phyloP scores from a whole-genome alignment of 768 basidiomycete species.

The Lentinula sp. region DNA sequence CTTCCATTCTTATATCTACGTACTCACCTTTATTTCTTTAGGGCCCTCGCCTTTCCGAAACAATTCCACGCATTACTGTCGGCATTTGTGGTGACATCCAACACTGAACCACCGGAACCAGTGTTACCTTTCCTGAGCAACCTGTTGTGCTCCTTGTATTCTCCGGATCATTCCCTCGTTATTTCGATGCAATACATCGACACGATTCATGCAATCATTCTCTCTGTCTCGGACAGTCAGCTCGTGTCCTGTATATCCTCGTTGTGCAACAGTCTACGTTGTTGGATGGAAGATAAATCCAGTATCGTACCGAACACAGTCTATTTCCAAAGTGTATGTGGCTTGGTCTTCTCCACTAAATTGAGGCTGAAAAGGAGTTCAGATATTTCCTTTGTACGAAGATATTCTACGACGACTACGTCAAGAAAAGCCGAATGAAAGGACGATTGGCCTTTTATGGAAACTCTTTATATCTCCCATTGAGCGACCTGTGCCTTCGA shows the following conservation, averaged over 20 bases:
- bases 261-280: constrained; percentile 16
- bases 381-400: constrained; percentile 18
- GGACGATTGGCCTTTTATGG: constrained; percentile 17
- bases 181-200: constrained; percentile 22
- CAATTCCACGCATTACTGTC: constrained; percentile 17
- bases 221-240: neutral
- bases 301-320: constrained; percentile 24
- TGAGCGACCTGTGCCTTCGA: constrained; percentile 27
- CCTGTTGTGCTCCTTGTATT: constrained; percentile 28
- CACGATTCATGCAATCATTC: constrained; percentile 24
- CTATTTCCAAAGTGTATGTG: constrained; percentile 31
- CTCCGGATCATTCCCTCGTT: constrained; percentile 20
- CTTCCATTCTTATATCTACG: neutral
- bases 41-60: constrained; percentile 11
- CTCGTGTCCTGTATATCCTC: neutral
- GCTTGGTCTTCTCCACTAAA: constrained; percentile 1
- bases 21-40: neutral
- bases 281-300: constrained; percentile 29
- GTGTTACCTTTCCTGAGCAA: constrained; percentile 23
- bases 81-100: constrained; percentile 12
- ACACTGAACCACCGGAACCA: constrained; percentile 11
- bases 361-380: neutral
- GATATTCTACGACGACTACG: neutral
- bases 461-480: constrained; percentile 30
- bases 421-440: constrained; percentile 6